Base-by-base conservation (phyloP, 2,329 filamentous ascomycete genomes). In the Ambrosiella cleistominuta region DNA sequence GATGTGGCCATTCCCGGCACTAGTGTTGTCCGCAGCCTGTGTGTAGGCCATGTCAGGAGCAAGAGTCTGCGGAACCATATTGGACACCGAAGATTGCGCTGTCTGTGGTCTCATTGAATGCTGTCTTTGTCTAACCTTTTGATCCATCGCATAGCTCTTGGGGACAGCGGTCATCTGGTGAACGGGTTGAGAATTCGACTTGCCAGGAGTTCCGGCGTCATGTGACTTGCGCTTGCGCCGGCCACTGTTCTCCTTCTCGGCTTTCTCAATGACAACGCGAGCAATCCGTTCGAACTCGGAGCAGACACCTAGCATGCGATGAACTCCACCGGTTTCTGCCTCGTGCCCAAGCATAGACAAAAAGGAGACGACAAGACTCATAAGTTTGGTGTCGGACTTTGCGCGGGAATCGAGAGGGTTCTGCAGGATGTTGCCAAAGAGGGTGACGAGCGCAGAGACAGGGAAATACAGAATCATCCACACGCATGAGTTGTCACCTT, bases 401-500 rank as follows among this genome's bases (percentile, higher is more conserved):
- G 91, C 91, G 51, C 89, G 80, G 1, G 86, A 82, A 66, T 98
- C 93, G 60, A 91, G 81, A 0, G 93, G 93, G 64, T 97, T 97
- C 68, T 98, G 93, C 0, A 98, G 71, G 52, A 97, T 94, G 66
- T 97, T 96, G 60, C 91, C 90, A 66, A 98, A 98, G 1, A 98
- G 74, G 0, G 93, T 97, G 50, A 98, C 89, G 3, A 97, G 78
- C 1, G 93, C 87, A 0, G 93, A 95, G 7, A 98, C 90, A 0
- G 93, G 93, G 71, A 95, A 98, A 70, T 98, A 98, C 9, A 97
- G 74, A 63, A 96, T 88, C 66, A 98, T 78, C 91, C 93, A 98
- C 56, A 97, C 90, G 70, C 89, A 96, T 54, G 87, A 85, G 66
- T 90, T 90, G 67, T 98, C 93, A 51, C 90, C 90, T 67, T 95